Evolutionary conservation across 2,329 filamentous ascomycete species (phyloP).

Genomic region (Clonostachys byssicola): DNA sequence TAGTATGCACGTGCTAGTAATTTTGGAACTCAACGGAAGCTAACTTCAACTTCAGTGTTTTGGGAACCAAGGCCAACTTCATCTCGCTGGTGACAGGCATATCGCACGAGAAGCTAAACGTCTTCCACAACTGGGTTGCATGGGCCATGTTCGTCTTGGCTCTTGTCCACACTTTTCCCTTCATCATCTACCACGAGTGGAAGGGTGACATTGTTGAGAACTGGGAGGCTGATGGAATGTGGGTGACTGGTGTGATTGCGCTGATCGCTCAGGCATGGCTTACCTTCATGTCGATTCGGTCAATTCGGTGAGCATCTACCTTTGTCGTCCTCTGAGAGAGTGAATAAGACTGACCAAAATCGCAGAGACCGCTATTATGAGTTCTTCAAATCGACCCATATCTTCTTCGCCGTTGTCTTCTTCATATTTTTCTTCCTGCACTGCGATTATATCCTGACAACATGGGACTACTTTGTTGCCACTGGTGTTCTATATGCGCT

Average conservation of each 20-base stretch:
- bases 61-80: constrained; percentile 50
- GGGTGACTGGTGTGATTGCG: constrained; percentile 52
- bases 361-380: constrained; percentile 50
- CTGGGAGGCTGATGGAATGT: constrained; percentile 39
- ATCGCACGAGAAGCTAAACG: constrained; percentile 51
- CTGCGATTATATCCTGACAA: constrained; percentile 49
- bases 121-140: constrained; percentile 50
- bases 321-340: neutral
- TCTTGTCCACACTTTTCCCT: constrained; percentile 56
- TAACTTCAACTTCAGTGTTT: constrained; percentile 11
- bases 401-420: constrained; percentile 46
- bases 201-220: constrained; percentile 40
- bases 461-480: constrained; percentile 60
- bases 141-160: constrained; percentile 54
- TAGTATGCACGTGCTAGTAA: constrained; percentile 17
- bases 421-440: constrained; percentile 58
- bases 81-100: constrained; percentile 50
- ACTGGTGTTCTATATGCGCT: constrained; percentile 41
- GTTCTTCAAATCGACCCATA: constrained; percentile 56
- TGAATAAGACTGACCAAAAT: neutral
- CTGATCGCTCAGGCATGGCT: constrained; percentile 49
- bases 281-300: constrained; percentile 47
- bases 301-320: constrained; percentile 33
- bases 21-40: too few species aligned
- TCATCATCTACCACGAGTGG: constrained; percentile 45